Base-by-base conservation (phyloP, 2,329 filamentous ascomycete species). In the Pseudocercospora pini-densiflorae region DNA sequence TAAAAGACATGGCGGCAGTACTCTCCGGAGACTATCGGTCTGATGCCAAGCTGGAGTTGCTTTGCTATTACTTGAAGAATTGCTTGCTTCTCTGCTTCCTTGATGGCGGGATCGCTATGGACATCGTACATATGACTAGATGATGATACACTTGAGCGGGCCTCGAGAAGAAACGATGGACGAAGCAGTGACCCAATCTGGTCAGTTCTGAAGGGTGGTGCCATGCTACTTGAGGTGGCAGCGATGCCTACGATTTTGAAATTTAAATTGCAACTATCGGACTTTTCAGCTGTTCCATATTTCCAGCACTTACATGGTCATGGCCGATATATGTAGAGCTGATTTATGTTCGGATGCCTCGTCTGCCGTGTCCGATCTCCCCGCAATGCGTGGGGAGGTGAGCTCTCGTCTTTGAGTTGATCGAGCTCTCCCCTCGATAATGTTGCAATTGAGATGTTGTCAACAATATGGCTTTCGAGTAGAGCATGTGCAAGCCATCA, bases 151-250 rank as follows among this genome's bases (percentile, higher is more conserved):
- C 21, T 61, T 69, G 82, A 79, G 76, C 89, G 83, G 55, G 85
- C 85, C 55, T 86, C 81, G 21, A 90, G 81, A 9, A 92, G 84
- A 49, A 84, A 79, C 61, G 86, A 77, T 0, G 89, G 89, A 23
- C 90, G 87, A 58, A 92, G 85, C 45, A 92, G 82, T 12, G 89
- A 91, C 61, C 90, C 90, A 66, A 91, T 84, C 69, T 92, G 90
- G 79, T 92, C 90, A 64, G 88, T 88, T 73, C 90, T 85, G 78
- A 90, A 91, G 54, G 87, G 89, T 45, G 86, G 86, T 3, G 64
- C 58, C 69, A 71, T 72, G 16, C 43, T 59, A 31, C 16, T 23
- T 45, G 19, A 16, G n/a, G 16, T 49, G 14, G 43, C 27, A 29
- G n/a, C 23, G 7, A 23, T 49, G 45, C 19, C 19, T 40, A 40